Conservation (phyloP, 208 protist genomes). For the Crithidia bombi region DNA sequence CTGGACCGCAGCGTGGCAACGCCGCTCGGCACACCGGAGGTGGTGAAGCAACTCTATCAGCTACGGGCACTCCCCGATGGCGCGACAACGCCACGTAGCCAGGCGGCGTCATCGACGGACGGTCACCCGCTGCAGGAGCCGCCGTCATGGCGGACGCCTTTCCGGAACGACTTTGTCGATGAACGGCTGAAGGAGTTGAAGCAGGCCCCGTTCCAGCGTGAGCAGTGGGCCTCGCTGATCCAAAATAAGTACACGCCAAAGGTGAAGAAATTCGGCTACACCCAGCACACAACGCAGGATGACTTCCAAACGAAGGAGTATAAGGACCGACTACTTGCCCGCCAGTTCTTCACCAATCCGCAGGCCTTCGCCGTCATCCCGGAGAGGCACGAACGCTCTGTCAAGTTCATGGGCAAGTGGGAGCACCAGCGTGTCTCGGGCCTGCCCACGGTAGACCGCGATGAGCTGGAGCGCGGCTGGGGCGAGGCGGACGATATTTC, state of each 20-base stretch:
- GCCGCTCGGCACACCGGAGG: constrained; percentile 52
- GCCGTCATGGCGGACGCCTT: constrained; percentile 89
- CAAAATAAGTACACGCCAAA: constrained; percentile 88
- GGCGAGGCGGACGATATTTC: constrained; percentile 61
- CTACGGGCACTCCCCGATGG: constrained; percentile 37
- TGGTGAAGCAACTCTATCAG: constrained; percentile 47
- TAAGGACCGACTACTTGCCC: constrained; percentile 79
- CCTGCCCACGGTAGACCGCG: constrained; percentile 85
- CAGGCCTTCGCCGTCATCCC: constrained; percentile 88
- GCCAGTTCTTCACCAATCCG: constrained; percentile 86
- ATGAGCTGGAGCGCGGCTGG: constrained; percentile 89
- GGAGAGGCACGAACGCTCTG: constrained; percentile 66
- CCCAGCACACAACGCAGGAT: constrained; percentile 86
- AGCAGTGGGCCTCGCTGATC: constrained; percentile 82
- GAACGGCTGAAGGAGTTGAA: constrained; percentile 74
- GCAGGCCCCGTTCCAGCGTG: constrained; percentile 73
- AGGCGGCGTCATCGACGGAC: not conserved
- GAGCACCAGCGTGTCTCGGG: constrained; percentile 76
- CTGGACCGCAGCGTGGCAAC: constrained; percentile 79
- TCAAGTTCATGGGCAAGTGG: constrained; percentile 82
- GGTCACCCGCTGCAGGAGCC: constrained; percentile 58
- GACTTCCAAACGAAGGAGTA: constrained; percentile 94
- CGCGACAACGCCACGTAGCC: not conserved
- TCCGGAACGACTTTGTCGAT: constrained; percentile 90
- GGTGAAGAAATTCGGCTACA: constrained; percentile 85